A percentile compares a stretch with the other conserved stretches of the same genome.
Conservation (phyloP, 2,329 filamentous ascomycete genomes). For the Sarocladium brachiariae region DNA sequence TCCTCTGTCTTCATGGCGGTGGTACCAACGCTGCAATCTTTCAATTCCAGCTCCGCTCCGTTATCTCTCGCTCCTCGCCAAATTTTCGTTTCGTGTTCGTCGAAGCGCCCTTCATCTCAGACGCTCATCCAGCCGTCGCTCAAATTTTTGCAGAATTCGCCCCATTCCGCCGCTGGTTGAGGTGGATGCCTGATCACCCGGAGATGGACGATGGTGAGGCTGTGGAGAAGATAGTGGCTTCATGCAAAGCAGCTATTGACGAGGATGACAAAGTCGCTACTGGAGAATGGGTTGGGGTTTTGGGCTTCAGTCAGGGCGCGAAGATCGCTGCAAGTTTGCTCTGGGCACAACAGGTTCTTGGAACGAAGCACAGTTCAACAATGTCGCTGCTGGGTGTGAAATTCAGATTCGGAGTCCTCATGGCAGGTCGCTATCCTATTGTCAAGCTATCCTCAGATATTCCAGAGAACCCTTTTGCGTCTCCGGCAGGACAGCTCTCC, state of each 20-base stretch:
- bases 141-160: slow-evolving; percentile 58
- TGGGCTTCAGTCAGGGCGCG: slow-evolving; percentile 63
- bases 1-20: slow-evolving; percentile 77
- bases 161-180: slow-evolving; percentile 57
- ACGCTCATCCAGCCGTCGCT: slow-evolving; percentile 55
- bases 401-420: slow-evolving; percentile 30
- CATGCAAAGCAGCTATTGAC: slow-evolving; percentile 41
- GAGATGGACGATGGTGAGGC: slow-evolving; percentile 40
- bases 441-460: slow-evolving; percentile 27
- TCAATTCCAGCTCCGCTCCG: slow-evolving; percentile 55
- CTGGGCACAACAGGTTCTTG: slow-evolving; percentile 52
- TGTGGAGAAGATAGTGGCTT: slow-evolving; percentile 31
- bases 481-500: slow-evolving; percentile 17
- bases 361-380: slow-evolving; percentile 11
- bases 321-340: slow-evolving; percentile 55
- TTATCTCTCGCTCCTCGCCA: slow-evolving; percentile 38
- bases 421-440: slow-evolving; percentile 26
- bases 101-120: slow-evolving; percentile 59
- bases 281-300: slow-evolving; percentile 51
- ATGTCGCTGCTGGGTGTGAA: slow-evolving; percentile 17
- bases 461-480: slow-evolving; percentile 42
- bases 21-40: slow-evolving; percentile 68
- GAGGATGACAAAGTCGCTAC: slow-evolving; percentile 39
- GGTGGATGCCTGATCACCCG: slow-evolving; percentile 53
- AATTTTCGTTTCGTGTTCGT: slow-evolving; percentile 67